Conservation (phyloP, 75 land plant species). For the Isoetes taiwanensis region DNA sequence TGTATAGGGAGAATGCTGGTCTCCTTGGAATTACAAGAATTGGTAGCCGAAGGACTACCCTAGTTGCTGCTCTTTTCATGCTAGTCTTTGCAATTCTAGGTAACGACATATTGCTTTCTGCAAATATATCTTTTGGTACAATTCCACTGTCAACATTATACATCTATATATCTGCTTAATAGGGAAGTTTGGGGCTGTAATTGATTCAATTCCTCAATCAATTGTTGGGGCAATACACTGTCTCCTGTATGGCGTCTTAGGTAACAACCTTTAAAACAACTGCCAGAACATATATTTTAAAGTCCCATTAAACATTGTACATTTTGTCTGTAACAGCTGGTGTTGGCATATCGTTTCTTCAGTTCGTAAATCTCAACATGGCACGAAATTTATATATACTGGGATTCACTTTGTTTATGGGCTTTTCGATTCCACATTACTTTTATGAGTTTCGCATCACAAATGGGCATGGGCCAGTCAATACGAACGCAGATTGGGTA, state of each 20-base stretch:
- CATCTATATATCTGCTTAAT: background rate
- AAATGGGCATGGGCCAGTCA: background rate
- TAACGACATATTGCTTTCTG: background rate
- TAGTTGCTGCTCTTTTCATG: constrained; percentile 1
- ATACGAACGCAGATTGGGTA: constrained; percentile 1
- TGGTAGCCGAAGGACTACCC: background rate
- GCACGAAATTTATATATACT: background rate
- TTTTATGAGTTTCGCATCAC: background rate
- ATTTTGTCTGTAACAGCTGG: background rate
- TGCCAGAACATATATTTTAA: too few relatives aligned
- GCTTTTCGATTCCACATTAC: constrained; percentile 3
- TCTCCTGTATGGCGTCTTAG: constrained; percentile 1
- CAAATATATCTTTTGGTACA: background rate
- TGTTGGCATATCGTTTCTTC: constrained; percentile 1
- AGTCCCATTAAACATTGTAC: too few relatives aligned
- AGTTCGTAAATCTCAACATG: background rate
- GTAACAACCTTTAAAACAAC: background rate
- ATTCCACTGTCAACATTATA: background rate
- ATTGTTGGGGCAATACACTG: constrained; percentile 1
- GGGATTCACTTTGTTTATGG: background rate
- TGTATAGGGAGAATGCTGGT: background rate
- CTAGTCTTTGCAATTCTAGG: background rate
- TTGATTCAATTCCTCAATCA: constrained; percentile 1
- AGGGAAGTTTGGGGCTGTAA: constrained; percentile 2
- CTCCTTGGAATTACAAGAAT: background rate